Evolutionary conservation across 2,329 filamentous ascomycete genomes (phyloP).

Genomic region (Colletotrichum costaricense): DNA sequence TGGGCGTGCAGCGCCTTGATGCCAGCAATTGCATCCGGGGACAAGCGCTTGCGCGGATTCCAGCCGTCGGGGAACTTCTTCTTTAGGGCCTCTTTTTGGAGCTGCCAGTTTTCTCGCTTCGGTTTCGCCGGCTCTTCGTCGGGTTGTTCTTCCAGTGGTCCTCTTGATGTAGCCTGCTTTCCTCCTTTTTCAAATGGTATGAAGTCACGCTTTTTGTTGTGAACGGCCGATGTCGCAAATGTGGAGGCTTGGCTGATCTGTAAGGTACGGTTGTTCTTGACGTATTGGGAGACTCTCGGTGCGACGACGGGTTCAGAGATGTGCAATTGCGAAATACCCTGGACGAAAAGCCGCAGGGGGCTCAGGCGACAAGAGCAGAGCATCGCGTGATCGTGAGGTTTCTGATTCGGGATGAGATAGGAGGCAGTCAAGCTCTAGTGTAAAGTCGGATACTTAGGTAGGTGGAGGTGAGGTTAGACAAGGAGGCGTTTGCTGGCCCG

Average conservation of each 20-base stretch:
- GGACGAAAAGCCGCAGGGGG: slow-evolving; percentile 60
- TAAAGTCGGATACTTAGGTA: background rate
- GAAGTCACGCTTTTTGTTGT: slow-evolving; percentile 23
- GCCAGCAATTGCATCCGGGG: slow-evolving; percentile 90
- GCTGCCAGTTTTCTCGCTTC: slow-evolving; percentile 71
- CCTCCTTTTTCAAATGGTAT: slow-evolving; percentile 31
- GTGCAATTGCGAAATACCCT: slow-evolving; percentile 56
- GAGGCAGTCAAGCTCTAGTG: background rate
- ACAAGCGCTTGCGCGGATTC: slow-evolving; percentile 86
- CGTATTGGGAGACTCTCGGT: slow-evolving; percentile 7
- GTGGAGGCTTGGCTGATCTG: background rate
- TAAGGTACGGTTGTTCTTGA: background rate
- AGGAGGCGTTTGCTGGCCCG: background rate
- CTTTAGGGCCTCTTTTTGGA: slow-evolving; percentile 79
- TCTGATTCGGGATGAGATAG: background rate
- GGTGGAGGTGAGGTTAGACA: background rate
- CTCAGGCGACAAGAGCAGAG: slow-evolving; percentile 59
- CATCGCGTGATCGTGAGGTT: slow-evolving; percentile 48
- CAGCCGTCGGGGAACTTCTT: slow-evolving; percentile 86
- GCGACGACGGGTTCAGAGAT: slow-evolving; percentile 36
- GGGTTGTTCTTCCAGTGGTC: slow-evolving; percentile 26
- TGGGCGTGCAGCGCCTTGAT: slow-evolving; percentile 85
- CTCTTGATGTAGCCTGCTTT: slow-evolving; percentile 6
- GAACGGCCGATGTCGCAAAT: background rate
- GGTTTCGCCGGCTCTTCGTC: slow-evolving; percentile 28